Base-by-base conservation (phyloP, 2,329 filamentous ascomycete species). In the Colletotrichum sp. region DNA sequence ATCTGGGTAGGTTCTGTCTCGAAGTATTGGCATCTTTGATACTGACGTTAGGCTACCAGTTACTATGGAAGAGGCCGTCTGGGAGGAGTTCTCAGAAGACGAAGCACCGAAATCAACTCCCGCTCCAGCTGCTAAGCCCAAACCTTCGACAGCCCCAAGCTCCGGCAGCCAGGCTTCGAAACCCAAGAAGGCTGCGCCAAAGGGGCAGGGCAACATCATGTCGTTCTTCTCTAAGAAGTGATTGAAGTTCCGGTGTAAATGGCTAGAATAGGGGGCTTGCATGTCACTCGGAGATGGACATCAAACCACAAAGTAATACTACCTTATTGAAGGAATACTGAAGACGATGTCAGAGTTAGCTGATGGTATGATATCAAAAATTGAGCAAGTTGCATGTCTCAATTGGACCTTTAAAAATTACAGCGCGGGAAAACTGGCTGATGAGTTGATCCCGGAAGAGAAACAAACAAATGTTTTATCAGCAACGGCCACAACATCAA, bases 61-160 rank as follows among this genome's bases (percentile, higher is more conserved):
- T 36, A 98, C 96, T 3, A 94, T 93, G 79, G 95, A 98, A 84
- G 95, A 98, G 81, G 86, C 91, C 0, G 93, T 90, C 1, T 98
- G 96, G 96, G 96, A 98, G 83, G 96, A 94, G 0, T 98, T 98
- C 86, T 98, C 95, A 0, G 96, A 98, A 83, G 96, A 98, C 78
- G 96, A 98, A 79, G 91, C 93, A 26, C 88, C 88, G 44, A 52
- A 52, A 52, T n/a, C 44, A 52, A 52, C 44, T 36, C 84, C 86
- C 10, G 88, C 90, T 5, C 80, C 85, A 32, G 2, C 79, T 82
- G 82, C 30, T 9, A 92, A 91, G 81, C 81, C 87, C 8, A 93
- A 92, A 76, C 78, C 84, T 68, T 79, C 85, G 75, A 78, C 85
- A 69, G 87, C 86, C 2, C 84, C 87, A 8, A 83, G 86, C 26